Conservation (phyloP, 2,329 filamentous ascomycete genomes). For the Didymella pinodella region DNA sequence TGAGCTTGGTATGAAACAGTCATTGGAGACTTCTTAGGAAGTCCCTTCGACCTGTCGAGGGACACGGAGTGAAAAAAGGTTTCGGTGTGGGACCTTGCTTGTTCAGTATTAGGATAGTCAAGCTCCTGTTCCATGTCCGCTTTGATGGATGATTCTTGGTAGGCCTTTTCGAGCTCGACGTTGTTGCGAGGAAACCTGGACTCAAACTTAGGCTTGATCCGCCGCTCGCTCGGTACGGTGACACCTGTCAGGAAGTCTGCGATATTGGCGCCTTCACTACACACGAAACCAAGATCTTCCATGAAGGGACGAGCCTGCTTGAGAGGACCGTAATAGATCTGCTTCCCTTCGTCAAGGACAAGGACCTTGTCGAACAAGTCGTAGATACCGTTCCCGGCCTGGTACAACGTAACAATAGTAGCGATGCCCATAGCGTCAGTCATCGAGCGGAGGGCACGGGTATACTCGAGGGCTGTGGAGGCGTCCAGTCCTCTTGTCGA, state of each 20-base stretch:
- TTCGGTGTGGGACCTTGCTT: constrained; percentile 49
- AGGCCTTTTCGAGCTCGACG: constrained; percentile 54
- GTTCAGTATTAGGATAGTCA: constrained; percentile 62
- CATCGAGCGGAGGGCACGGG: constrained; percentile 59
- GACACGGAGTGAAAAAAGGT: constrained; percentile 63
- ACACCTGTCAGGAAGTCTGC: constrained; percentile 81
- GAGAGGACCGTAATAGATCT: constrained; percentile 76
- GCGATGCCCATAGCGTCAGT: constrained; percentile 60
- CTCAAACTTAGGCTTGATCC: constrained; percentile 53
- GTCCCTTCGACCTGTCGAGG: constrained; percentile 63
- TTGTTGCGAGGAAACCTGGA: constrained; percentile 54
- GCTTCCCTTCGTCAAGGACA: constrained; percentile 76
- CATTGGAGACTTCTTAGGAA: constrained; percentile 63
- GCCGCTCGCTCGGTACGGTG: constrained; percentile 58
- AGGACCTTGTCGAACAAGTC: constrained; percentile 75
- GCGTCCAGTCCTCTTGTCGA: constrained; percentile 49
- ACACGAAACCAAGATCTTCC: constrained; percentile 71
- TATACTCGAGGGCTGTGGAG: constrained; percentile 62
- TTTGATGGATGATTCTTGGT: constrained; percentile 61
- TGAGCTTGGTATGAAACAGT: constrained; percentile 54
- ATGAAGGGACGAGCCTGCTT: constrained; percentile 70
- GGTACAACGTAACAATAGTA: constrained; percentile 65
- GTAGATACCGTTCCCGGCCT: constrained; percentile 60
- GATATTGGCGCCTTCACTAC: constrained; percentile 68
- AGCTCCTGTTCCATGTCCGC: constrained; percentile 64